Conservation (phyloP, 1,139 yeast genomes). For the Suhomyces bribrorum region DNA sequence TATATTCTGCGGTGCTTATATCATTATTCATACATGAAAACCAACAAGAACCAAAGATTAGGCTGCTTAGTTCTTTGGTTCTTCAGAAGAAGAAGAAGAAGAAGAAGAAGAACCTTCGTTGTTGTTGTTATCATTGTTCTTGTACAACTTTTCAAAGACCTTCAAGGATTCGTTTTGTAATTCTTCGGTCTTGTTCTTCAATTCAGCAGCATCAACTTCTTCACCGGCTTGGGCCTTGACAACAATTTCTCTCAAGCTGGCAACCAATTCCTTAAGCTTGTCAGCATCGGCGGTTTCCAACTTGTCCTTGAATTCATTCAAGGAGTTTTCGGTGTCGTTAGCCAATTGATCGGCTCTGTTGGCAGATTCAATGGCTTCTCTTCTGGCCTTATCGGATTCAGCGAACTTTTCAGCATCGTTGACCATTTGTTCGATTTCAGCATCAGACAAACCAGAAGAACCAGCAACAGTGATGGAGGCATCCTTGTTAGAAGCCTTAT, state of each 20-base stretch:
- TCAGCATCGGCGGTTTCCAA: conserved; percentile 85
- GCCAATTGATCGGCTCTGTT: conserved; percentile 97
- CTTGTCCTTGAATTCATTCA: conserved; percentile 93
- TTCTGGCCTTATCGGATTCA: conserved; percentile 93
- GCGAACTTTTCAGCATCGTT: conserved; percentile 97
- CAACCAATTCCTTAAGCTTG: conserved; percentile 75
- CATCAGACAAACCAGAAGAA: conserved; percentile 92
- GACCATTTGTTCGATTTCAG: conserved; percentile 98
- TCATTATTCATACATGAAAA: conserved; percentile 15
- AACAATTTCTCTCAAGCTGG: conserved; percentile 82
- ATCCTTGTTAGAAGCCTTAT: conserved; percentile 97
- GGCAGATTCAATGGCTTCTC: conserved; percentile 91
- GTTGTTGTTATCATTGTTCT: conserved; percentile 53
- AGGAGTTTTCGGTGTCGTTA: conserved; percentile 92
- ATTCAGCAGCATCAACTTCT: conserved; percentile 76
- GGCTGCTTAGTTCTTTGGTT: conserved; percentile 43
- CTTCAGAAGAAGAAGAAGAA: too few relatives aligned
- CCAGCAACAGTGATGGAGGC: conserved; percentile 99
- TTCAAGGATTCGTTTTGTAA: conserved; percentile 90
- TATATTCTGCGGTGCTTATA: conserved; percentile 5
- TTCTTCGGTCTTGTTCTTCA: conserved; percentile 93
- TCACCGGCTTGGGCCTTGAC: conserved; percentile 95
- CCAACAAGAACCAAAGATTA: conserved; percentile 13
- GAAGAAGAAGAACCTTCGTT: conserved; percentile 20
- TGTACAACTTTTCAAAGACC: conserved; percentile 95